phyloP scores from a whole-genome alignment of 805 yeast species.

The Ogataea paraovalis region DNA sequence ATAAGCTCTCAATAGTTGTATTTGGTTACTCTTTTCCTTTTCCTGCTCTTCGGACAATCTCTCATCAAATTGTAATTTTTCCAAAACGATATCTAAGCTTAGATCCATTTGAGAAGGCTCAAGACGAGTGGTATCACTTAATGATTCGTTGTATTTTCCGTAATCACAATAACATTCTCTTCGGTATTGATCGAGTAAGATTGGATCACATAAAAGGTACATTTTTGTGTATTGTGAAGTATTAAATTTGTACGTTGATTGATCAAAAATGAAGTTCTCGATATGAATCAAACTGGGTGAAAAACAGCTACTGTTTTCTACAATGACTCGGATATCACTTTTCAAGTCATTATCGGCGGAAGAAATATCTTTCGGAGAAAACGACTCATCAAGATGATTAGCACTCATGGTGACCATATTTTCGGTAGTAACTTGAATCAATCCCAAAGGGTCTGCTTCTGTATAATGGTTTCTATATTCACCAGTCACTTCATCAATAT shows the following conservation, averaged over 20 bases:
- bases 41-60: background rate
- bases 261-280: conserved; percentile 9
- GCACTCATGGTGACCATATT: conserved; percentile 8
- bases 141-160: conserved; percentile 5
- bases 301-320: conserved; percentile 3
- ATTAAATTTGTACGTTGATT: conserved; percentile 6
- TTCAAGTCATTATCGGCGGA: conserved; percentile 7
- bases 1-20: conserved; percentile 7
- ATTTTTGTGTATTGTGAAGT: conserved; percentile 9
- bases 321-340: conserved; percentile 14
- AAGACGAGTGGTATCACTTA: too few species aligned
- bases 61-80: conserved; percentile 3
- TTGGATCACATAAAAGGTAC: conserved; percentile 11
- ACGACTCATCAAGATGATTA: conserved; percentile 9
- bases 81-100: background rate
- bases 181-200: conserved; percentile 9
- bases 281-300: background rate
- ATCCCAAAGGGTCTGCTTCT: background rate
- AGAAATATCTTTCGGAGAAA: conserved; percentile 4
- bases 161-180: conserved; percentile 10
- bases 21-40: background rate
- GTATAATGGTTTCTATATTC: conserved; percentile 9
- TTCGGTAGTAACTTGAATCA: conserved; percentile 1
- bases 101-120: background rate
- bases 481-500: conserved; percentile 21